phyloP scores from a whole-genome alignment of 2,329 filamentous ascomycete genomes.

The Chaetoscypha palmicola region DNA sequence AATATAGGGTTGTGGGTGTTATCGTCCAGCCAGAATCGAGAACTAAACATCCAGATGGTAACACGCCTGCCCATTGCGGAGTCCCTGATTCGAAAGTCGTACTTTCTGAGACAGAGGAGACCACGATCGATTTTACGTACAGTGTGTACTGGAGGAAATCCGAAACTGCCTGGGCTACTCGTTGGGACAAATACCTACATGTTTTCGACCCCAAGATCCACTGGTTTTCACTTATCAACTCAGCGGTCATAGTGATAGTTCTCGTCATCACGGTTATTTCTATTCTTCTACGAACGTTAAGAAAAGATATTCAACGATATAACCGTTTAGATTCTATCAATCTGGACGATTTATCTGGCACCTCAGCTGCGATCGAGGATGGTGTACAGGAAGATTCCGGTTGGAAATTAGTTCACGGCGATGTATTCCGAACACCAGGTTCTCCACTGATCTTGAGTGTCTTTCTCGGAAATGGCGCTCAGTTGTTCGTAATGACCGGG shows the following conservation, averaged over 20 bases:
- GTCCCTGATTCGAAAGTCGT: constrained; percentile 56
- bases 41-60: constrained; percentile 46
- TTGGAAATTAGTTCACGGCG: constrained; percentile 96
- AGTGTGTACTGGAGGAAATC: constrained; percentile 85
- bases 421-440: constrained; percentile 86
- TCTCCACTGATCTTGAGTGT: constrained; percentile 79
- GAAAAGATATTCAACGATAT: constrained; percentile 94
- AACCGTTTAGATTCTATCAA: constrained; percentile 89
- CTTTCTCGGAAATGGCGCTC: constrained; percentile 85
- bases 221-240: constrained; percentile 98
- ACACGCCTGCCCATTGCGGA: constrained; percentile 40
- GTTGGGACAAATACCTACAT: constrained; percentile 98
- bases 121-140: constrained; percentile 78
- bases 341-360: constrained; percentile 80
- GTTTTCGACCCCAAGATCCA: constrained; percentile 98
- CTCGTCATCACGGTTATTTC: constrained; percentile 85
- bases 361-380: constrained; percentile 70
- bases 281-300: constrained; percentile 79
- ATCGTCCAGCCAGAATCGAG: constrained; percentile 76
- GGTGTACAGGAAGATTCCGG: constrained; percentile 96
- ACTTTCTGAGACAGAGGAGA: constrained; percentile 57
- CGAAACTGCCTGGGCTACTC: constrained; percentile 83
- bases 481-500: constrained; percentile 96
- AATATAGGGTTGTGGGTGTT: constrained; percentile 86
- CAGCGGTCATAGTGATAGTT: constrained; percentile 88